Base-by-base conservation (phyloP, 371 early-diverging fungal genomes). In the Synchytrium microbalum region DNA sequence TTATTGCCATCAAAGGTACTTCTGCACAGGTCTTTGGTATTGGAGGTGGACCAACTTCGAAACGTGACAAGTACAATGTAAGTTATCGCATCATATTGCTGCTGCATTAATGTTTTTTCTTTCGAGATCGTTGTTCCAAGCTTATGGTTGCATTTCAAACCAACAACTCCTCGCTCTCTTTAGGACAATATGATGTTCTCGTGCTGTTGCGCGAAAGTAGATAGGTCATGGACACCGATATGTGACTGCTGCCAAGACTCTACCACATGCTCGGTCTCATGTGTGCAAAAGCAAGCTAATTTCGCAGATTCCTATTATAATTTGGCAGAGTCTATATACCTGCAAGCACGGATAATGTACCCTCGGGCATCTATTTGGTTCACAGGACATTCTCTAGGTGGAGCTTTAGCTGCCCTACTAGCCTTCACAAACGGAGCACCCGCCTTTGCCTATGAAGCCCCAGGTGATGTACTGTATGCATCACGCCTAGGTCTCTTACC, bases 131-230 rank as follows among this genome's bases (percentile, higher is more conserved):
- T 58, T 16, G 19, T 19, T 16, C 31, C 16, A 16, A 58, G 16
- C n/a, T 16, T 58, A 32, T 19, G 31, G 16, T 19, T 16, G 58
- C 19, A 23, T 58, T 16, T 16, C n/a, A 51, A 51, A n/a, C n/a
- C n/a, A n/a, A n/a, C n/a, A n/a, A n/a, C n/a, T n/a, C n/a, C n/a
- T n/a, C n/a, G n/a, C n/a, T n/a, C n/a, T n/a, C n/a, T n/a, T n/a
- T n/a, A 72, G 77, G 77, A 77, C 60, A 96, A 96, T 72, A 77
- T 91, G 63, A 77, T 98, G 66, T 98, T 96, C 71, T 93, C 93
- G 1, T 98, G 98, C 77, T 98, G 98, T 77, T 96, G 96, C 76
- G 98, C 90, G n/a, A 83, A 87, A 55, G 89, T 91, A 2, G 93
- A 90, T 68, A 75, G 84, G 53, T 81, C 84, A 1, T 95, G 96